phyloP scores from a whole-genome alignment of 2,329 filamentous ascomycete genomes.

The Chaetoscypha palmicola region DNA sequence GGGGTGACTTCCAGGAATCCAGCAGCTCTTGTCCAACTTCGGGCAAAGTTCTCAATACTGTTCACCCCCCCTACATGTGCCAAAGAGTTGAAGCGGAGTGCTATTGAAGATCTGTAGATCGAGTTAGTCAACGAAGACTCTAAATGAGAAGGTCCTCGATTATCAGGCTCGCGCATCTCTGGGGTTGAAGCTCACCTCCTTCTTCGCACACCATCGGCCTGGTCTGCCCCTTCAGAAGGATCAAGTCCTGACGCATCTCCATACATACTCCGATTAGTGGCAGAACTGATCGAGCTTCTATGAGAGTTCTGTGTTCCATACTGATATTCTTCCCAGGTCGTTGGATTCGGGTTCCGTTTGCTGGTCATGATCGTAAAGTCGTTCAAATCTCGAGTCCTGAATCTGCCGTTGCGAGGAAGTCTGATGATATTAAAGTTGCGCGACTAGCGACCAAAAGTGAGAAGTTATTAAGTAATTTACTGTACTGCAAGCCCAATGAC shows the following conservation, averaged over 20 bases:
- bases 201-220: conserved; percentile 24
- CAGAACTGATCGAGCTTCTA: conserved; percentile 27
- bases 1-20: conserved; percentile 84
- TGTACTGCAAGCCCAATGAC: no score
- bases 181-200: conserved; percentile 23
- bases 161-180: no score
- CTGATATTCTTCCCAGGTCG: conserved; percentile 30
- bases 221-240: conserved; percentile 10
- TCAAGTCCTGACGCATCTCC: not conserved
- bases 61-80: conserved; percentile 82
- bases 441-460: no score
- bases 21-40: conserved; percentile 86
- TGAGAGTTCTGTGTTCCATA: conserved; percentile 26
- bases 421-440: no score
- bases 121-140: conserved; percentile 10
- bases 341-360: conserved; percentile 22
- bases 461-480: no score
- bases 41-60: conserved; percentile 87
- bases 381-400: no score
- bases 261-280: conserved; percentile 23
- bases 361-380: no score
- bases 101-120: conserved; percentile 48
- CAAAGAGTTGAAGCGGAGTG: conserved; percentile 48
- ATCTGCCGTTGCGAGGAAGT: no score
- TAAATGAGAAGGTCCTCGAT: not conserved